A percentile compares a stretch with the other conserved stretches of the same genome.
These are phyloP conservation scores for Salix koriyanagi DNA, from an alignment of 345 rosid species.

Conservation along the genomic window DNA sequence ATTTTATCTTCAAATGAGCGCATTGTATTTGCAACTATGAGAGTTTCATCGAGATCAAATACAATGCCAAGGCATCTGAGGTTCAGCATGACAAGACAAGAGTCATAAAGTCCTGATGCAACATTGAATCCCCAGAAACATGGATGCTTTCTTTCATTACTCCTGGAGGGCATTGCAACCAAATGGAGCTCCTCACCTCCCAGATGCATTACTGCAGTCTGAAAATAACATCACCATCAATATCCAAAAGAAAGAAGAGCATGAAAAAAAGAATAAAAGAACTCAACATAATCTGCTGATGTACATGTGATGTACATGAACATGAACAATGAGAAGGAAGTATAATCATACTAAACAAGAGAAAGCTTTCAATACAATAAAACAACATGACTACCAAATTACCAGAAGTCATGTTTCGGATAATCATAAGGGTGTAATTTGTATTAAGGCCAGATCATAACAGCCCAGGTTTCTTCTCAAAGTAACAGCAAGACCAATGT, in stretches of 20 bases:
- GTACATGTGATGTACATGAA: not conserved
- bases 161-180: conserved; percentile 79
- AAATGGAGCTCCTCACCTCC: conserved; percentile 89
- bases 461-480: not conserved
- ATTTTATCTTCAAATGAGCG: conserved; percentile 92
- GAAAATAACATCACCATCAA: conserved; percentile 23
- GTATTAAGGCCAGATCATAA: not conserved
- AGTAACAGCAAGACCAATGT: not conserved
- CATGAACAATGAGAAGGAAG: not conserved
- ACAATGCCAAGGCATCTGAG: conserved; percentile 95
- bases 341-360: not conserved
- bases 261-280: not conserved
- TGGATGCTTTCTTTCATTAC: conserved; percentile 45
- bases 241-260: not conserved
- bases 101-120: conserved; percentile 63
- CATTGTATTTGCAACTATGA: conserved; percentile 94
- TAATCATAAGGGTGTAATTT: not conserved
- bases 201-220: conserved; percentile 85
- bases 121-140: conserved; percentile 91
- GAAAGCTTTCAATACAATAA: not conserved
- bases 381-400: not conserved
- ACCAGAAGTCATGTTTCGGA: not conserved
- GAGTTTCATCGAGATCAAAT: conserved; percentile 97
- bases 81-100: conserved; percentile 85
- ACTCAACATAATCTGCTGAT: not conserved